Percentiles rank a stretch among this genome's conserved stretches.
phyloP scores from a whole-genome alignment of 805 yeast genomes.

The Starmerella vitae region DNA sequence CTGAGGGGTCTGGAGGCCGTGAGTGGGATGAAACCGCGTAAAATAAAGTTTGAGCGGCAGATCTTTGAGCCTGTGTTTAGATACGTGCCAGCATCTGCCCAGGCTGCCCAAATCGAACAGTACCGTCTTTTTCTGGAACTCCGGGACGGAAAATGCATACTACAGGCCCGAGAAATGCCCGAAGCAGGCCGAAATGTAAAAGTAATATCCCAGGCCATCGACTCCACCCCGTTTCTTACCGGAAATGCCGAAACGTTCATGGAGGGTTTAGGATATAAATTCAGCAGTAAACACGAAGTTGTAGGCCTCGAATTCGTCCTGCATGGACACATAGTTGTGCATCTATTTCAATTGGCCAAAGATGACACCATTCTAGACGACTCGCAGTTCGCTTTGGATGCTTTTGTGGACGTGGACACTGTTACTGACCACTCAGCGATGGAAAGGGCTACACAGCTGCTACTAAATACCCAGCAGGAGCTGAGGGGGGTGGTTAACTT shows the following conservation, averaged over 20 bases:
- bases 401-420: slow-evolving; percentile 55
- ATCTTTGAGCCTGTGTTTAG: slow-evolving; percentile 26
- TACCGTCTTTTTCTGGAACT: slow-evolving; percentile 23
- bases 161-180: slow-evolving; percentile 26
- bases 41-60: slow-evolving; percentile 21
- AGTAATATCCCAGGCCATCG: slow-evolving; percentile 51
- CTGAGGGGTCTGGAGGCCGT: slow-evolving; percentile 27
- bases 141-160: not conserved
- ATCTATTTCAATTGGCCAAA: slow-evolving; percentile 36
- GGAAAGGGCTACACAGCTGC: slow-evolving; percentile 48
- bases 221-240: slow-evolving; percentile 34
- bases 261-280: slow-evolving; percentile 57
- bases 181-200: slow-evolving; percentile 31
- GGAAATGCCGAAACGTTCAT: slow-evolving; percentile 31
- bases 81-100: slow-evolving; percentile 23
- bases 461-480: slow-evolving; percentile 49
- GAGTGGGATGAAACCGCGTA: slow-evolving; percentile 28
- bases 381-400: slow-evolving; percentile 35
- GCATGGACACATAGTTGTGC: slow-evolving; percentile 40
- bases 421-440: slow-evolving; percentile 65
- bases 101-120: slow-evolving; percentile 23
- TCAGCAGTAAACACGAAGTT: slow-evolving; percentile 46
- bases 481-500: slow-evolving; percentile 55
- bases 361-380: slow-evolving; percentile 21
- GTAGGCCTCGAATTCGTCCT: slow-evolving; percentile 51